A percentile compares a stretch with the other conserved stretches of the same genome.
These are phyloP conservation scores for Malassezia japonica DNA, from an alignment of 1,284 basidiomycete species.

Conservation along the genomic window DNA sequence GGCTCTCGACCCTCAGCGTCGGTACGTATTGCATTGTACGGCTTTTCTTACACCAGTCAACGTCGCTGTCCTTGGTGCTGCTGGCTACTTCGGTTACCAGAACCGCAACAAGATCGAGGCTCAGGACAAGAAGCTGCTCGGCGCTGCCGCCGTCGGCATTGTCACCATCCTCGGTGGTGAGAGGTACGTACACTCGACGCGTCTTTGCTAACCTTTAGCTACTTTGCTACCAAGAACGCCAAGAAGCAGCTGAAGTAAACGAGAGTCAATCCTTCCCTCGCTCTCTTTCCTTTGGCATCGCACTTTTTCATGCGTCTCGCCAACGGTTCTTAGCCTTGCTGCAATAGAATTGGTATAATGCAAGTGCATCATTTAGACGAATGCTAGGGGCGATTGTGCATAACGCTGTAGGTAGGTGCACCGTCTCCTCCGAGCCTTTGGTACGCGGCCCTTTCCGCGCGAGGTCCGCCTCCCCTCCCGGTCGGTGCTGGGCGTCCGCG, in stretches of 20 bases:
- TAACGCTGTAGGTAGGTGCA: too few relatives aligned
- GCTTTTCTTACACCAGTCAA: conserved; percentile 20
- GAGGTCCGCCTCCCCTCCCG: neutral
- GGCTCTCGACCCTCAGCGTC: conserved; percentile 39
- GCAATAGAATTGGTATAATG: too few relatives aligned
- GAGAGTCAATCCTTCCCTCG: too few relatives aligned
- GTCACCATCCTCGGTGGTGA: conserved; percentile 37
- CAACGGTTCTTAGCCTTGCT: too few relatives aligned
- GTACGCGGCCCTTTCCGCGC: too few relatives aligned
- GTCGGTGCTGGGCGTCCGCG: neutral
- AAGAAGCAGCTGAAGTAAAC: conserved; percentile 21
- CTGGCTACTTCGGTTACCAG: conserved; percentile 42
- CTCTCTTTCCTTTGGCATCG: too few relatives aligned
- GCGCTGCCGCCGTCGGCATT: conserved; percentile 33
- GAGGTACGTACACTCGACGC: conserved; percentile 9
- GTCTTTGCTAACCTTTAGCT: neutral
- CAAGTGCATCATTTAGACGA: too few relatives aligned
- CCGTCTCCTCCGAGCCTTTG: too few relatives aligned
- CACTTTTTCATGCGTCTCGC: too few relatives aligned
- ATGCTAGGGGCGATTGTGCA: too few relatives aligned
- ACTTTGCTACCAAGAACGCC: conserved; percentile 7
- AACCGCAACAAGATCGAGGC: conserved; percentile 32
- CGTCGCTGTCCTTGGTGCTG: conserved; percentile 36
- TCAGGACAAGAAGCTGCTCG: conserved; percentile 35
- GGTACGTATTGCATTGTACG: conserved; percentile 3